A percentile compares a stretch with the other conserved stretches of the same genome.
Conservation (phyloP, 75 land plant genomes). For the Pinus tabuliformis region DNA sequence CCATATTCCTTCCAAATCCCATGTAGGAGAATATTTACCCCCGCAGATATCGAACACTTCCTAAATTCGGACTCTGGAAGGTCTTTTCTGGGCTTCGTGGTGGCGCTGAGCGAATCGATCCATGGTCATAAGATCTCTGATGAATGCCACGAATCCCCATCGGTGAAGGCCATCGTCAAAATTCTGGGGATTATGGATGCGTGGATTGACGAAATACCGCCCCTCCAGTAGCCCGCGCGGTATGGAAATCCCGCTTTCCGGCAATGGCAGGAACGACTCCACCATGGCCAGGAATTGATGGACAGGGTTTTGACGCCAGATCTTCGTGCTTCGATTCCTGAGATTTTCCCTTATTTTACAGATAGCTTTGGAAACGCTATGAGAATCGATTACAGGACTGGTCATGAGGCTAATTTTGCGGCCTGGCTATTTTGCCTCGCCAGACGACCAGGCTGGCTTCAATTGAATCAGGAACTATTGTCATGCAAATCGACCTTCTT, state of each 20-base stretch:
- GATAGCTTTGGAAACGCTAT: slow-evolving; percentile 91
- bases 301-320: slow-evolving; percentile 34
- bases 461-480: too few relatives aligned
- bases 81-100: too few relatives aligned
- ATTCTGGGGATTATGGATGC: slow-evolving; percentile 41
- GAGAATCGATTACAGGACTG: slow-evolving; percentile 94
- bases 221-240: slow-evolving; percentile 58
- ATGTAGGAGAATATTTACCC: too few relatives aligned
- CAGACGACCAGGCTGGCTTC: too few relatives aligned
- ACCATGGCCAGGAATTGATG: slow-evolving; percentile 34
- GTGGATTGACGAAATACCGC: slow-evolving; percentile 84
- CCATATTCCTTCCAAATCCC: too few relatives aligned
- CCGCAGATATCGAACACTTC: too few relatives aligned
- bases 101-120: too few relatives aligned
- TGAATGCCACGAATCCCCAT: too few relatives aligned
- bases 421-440: slow-evolving; percentile 91
- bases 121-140: too few relatives aligned
- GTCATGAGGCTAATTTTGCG: slow-evolving; percentile 95
- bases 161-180: too few relatives aligned
- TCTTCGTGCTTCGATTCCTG: slow-evolving; percentile 31
- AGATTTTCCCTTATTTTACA: slow-evolving; percentile 73
- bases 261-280: slow-evolving; percentile 63
- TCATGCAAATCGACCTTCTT: too few relatives aligned
- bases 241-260: slow-evolving; percentile 86
- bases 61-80: too few relatives aligned